A percentile compares a stretch with the other conserved stretches of the same genome.
phyloP scores from a whole-genome alignment of 2,329 filamentous ascomycete species.

The Parasarocladium wereldwijsianum region DNA sequence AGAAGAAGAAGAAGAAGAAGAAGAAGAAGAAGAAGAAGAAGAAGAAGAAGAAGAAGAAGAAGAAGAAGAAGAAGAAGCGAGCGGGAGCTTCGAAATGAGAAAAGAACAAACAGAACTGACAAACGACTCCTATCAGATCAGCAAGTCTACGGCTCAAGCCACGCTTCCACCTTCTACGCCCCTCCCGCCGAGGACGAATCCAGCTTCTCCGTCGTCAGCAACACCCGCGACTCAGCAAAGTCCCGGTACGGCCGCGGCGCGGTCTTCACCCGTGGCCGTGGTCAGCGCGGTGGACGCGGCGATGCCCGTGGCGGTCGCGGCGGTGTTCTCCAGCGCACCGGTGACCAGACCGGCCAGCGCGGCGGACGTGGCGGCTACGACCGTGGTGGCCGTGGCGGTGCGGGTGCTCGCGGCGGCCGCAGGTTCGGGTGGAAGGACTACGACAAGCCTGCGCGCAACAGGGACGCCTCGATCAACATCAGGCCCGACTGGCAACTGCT shows the following conservation, averaged over 20 bases:
- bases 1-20: no score
- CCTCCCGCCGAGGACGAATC: constrained; percentile 91
- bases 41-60: no score
- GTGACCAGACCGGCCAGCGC: constrained; percentile 50
- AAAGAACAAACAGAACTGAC: no score
- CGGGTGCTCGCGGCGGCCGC: constrained; percentile 58
- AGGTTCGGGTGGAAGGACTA: constrained; percentile 98
- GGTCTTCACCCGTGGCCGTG: constrained; percentile 77
- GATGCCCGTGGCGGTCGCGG: constrained; percentile 43
- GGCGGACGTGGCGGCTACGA: constrained; percentile 53
- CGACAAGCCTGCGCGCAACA: constrained; percentile 93
- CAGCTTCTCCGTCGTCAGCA: constrained; percentile 95
- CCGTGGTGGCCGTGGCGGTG: constrained; percentile 53
- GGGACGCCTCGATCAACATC: constrained; percentile 91
- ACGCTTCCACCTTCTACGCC: constrained; percentile 75
- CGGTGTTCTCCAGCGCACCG: constrained; percentile 54
- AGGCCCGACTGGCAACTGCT: constrained; percentile 90
- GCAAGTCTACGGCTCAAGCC: constrained; percentile 88
- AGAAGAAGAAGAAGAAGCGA: no score
- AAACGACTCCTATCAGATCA: constrained; percentile 49
- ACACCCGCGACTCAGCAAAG: constrained; percentile 75
- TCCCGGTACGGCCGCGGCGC: constrained; percentile 79
- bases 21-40: no score
- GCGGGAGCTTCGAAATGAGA: no score
- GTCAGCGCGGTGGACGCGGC: constrained; percentile 57